Evolutionary conservation across 257 asterid species (phyloP).

Genomic region (Cordia subcordata): DNA sequence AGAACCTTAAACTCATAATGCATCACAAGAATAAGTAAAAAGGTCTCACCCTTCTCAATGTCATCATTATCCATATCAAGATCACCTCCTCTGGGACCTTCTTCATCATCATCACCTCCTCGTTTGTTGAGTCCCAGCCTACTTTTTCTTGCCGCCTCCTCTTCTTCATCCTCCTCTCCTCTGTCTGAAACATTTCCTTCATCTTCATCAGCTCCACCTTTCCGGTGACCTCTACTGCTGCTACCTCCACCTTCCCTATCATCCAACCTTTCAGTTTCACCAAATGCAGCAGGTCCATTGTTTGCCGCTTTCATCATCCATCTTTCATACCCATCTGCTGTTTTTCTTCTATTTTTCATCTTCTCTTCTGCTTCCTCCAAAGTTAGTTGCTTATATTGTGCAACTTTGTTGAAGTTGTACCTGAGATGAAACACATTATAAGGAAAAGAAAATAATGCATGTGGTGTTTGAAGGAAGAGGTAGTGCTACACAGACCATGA

Average conservation of each 20-base stretch:
- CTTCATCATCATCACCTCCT: slow-evolving; percentile 86
- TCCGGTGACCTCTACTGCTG: slow-evolving; percentile 78
- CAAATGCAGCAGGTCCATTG: slow-evolving; percentile 93
- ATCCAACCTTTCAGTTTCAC: slow-evolving; percentile 78
- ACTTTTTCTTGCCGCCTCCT: slow-evolving; percentile 64
- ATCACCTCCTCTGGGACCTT: slow-evolving; percentile 98
- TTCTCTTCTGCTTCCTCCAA: slow-evolving; percentile 99
- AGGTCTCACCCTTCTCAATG: slow-evolving; percentile 69
- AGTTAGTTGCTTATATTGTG: slow-evolving; percentile 95
- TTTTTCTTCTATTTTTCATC: slow-evolving; percentile 92
- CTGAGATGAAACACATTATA: slow-evolving; percentile 26
- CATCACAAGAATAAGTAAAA: neutral
- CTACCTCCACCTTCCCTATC: slow-evolving; percentile 63
- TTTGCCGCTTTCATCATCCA: slow-evolving; percentile 99
- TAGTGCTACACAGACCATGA: neutral
- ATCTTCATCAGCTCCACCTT: slow-evolving; percentile 67
- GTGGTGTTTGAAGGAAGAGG: neutral
- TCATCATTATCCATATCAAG: slow-evolving; percentile 93
- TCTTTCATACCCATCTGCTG: slow-evolving; percentile 97
- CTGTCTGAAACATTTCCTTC: slow-evolving; percentile 79
- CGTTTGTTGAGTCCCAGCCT: slow-evolving; percentile 64
- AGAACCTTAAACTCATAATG: neutral
- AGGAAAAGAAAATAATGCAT: neutral
- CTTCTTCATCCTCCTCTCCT: slow-evolving; percentile 97
- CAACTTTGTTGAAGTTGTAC: slow-evolving; percentile 96